Evolutionary conservation across 805 yeast species (phyloP).

Genomic region (Tetrapisispora pingtungensis): DNA sequence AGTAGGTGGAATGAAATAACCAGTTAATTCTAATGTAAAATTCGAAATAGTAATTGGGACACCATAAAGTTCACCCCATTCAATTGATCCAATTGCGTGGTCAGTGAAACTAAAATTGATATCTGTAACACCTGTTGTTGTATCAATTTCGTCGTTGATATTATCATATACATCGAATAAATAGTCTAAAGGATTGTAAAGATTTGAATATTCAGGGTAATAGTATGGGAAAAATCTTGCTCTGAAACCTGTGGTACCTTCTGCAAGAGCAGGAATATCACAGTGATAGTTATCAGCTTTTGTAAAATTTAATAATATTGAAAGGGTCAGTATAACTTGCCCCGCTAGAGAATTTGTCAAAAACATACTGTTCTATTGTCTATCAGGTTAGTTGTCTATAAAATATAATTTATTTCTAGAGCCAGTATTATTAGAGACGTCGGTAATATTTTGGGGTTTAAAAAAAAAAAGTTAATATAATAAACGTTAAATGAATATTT

Average conservation of each 20-base stretch:
- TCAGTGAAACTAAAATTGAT: neutral
- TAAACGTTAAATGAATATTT: too few relatives aligned
- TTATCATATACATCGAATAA: neutral
- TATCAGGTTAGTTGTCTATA: neutral
- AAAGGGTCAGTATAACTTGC: neutral
- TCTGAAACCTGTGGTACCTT: conserved; percentile 2
- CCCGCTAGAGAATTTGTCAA: neutral
- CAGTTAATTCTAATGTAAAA: conserved; percentile 21
- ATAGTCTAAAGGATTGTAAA: neutral
- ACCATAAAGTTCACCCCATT: conserved; percentile 10
- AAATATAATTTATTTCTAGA: neutral
- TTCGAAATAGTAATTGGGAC: conserved; percentile 11
- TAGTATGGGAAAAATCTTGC: conserved; percentile 3
- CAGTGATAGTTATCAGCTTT: neutral
- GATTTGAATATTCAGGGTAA: neutral
- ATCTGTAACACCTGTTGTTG: conserved; percentile 1
- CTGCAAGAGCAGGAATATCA: neutral
- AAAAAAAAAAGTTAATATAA: too few relatives aligned
- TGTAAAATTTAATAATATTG: neutral
- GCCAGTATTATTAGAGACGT: neutral
- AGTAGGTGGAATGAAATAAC: conserved; percentile 21
- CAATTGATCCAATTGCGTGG: neutral
- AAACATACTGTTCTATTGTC: neutral
- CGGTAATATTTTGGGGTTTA: too few relatives aligned
- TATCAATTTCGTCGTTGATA: neutral